A percentile compares a stretch with the other conserved stretches of the same genome.
These are phyloP conservation scores for Calonectria hongkongensis DNA, from an alignment of 2,329 filamentous ascomycete genomes.

Conservation along the genomic window DNA sequence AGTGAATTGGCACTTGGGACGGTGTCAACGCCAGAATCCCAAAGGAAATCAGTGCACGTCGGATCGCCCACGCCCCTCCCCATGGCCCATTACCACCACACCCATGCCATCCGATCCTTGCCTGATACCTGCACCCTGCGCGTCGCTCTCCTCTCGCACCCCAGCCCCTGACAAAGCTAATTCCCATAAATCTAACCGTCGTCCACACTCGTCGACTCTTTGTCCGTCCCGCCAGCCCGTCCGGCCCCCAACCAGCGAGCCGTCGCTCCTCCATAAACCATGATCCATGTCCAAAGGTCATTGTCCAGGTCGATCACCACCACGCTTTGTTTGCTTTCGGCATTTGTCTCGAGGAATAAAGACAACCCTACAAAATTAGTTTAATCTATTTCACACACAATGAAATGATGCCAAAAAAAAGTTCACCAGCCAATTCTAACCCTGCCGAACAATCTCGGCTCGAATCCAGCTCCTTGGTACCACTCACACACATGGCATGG, in stretches of 20 bases:
- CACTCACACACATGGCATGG: conserved; percentile 8
- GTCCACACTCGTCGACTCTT: conserved; percentile 13
- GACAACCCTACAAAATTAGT: conserved; percentile 17
- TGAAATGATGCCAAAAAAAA: conserved; percentile 17
- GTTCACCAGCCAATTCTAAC: neutral
- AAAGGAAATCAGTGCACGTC: conserved; percentile 17
- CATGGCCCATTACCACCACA: neutral
- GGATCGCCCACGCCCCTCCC: conserved; percentile 13
- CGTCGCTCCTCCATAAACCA: conserved; percentile 27
- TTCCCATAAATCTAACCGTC: conserved; percentile 33
- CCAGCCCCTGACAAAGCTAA: conserved; percentile 25
- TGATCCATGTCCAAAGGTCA: conserved; percentile 32
- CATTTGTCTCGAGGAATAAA: conserved; percentile 27
- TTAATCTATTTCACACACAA: conserved; percentile 14
- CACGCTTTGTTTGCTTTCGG: conserved; percentile 1
- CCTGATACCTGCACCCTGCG: conserved; percentile 5
- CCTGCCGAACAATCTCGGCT: conserved; percentile 25
- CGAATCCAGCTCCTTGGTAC: conserved; percentile 18
- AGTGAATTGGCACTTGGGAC: conserved; percentile 6
- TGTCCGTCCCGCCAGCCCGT: conserved; percentile 25
- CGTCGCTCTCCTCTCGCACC: conserved; percentile 4
- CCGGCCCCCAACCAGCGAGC: conserved; percentile 29
- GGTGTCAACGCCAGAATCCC: conserved; percentile 21
- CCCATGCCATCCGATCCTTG: conserved; percentile 4
- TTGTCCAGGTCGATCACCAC: conserved; percentile 24